Conservation (phyloP, 306 rosid species). For the Gleditsia sinensis region DNA sequence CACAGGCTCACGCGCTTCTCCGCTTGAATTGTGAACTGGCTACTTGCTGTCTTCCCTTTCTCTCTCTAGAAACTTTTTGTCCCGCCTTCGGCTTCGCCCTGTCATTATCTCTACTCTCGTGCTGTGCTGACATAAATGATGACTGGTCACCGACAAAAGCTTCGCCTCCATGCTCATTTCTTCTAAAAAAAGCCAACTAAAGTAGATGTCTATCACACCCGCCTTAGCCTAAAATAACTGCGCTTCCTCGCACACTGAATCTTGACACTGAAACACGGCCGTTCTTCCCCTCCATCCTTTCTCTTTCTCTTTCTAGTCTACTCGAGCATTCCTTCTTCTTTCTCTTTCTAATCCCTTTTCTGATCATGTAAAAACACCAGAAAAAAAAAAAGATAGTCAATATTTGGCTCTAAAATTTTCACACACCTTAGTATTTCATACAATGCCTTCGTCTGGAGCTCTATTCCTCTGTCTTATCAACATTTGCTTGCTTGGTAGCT, state of each 20-base stretch:
- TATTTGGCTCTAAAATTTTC: constrained; percentile 21
- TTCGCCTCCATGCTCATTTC: not conserved
- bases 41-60: constrained; percentile 36
- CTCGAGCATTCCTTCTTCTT: not conserved
- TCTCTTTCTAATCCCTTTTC: constrained; percentile 18
- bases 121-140: not conserved
- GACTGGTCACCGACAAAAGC: constrained; percentile 52
- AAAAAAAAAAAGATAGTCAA: not conserved
- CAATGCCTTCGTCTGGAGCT: constrained; percentile 55
- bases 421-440: constrained; percentile 17
- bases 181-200: constrained; percentile 7
- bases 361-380: constrained; percentile 50
- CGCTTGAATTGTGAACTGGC: constrained; percentile 42
- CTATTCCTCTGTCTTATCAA: constrained; percentile 44
- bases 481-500: constrained; percentile 48
- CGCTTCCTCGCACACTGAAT: not conserved
- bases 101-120: not conserved
- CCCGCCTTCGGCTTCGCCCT: not conserved
- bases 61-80: not conserved
- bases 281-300: not conserved
- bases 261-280: not conserved
- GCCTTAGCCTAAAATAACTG: not conserved
- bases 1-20: not conserved
- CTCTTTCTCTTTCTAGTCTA: not conserved
- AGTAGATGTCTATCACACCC: not conserved